Evolutionary conservation across 78 protist species (phyloP).

Genomic region (Guillardia theta): DNA sequence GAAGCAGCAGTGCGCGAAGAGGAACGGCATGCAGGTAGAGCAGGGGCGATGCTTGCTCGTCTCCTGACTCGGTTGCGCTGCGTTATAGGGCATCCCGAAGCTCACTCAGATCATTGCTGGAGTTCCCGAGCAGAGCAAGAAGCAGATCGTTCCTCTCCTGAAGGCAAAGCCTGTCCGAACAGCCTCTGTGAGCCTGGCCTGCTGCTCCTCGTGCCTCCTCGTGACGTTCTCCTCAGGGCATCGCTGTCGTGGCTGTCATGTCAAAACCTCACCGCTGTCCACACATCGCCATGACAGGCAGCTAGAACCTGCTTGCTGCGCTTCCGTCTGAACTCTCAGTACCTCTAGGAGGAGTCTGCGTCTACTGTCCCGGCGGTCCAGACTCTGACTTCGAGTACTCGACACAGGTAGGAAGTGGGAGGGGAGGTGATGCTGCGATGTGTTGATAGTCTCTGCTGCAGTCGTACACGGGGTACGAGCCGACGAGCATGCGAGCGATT

Average conservation of each 20-base stretch:
- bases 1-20: background rate
- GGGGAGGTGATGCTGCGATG: background rate
- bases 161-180: slow-evolving; percentile 93
- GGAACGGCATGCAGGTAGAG: background rate
- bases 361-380: slow-evolving; percentile 95
- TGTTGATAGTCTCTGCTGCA: background rate
- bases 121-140: slow-evolving; percentile 79
- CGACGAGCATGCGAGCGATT: slow-evolving; percentile 96
- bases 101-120: background rate
- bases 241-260: slow-evolving; percentile 86
- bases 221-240: slow-evolving; percentile 31
- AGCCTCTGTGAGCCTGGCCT: slow-evolving; percentile 65
- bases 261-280: slow-evolving; percentile 97
- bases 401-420: slow-evolving; percentile 63
- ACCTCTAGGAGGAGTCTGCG: background rate
- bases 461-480: slow-evolving; percentile 86
- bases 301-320: too few relatives aligned
- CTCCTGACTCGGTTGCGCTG: too few relatives aligned
- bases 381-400: slow-evolving; percentile 96
- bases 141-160: slow-evolving; percentile 74
- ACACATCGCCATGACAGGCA: slow-evolving; percentile 90
- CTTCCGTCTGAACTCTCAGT: slow-evolving; percentile 64
- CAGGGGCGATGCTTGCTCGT: background rate
- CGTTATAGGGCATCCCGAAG: slow-evolving; percentile 3
- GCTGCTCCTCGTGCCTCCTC: background rate